Evolutionary conservation across 2,329 filamentous ascomycete species (phyloP).

Genomic region (Botrytis paeoniae): DNA sequence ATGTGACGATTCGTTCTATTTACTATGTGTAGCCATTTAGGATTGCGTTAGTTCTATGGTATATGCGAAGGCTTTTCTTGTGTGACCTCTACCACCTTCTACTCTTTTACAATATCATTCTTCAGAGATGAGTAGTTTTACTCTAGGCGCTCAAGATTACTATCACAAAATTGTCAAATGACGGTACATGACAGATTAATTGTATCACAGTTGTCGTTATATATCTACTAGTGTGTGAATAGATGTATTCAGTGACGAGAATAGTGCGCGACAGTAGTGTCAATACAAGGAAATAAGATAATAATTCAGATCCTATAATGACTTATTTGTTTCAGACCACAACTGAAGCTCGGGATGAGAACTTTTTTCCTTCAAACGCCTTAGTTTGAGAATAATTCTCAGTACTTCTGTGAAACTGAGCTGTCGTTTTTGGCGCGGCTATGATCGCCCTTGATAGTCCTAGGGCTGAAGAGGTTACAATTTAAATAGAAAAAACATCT

Average conservation of each 20-base stretch:
- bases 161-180: not conserved
- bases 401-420: not conserved
- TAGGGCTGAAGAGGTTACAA: no score
- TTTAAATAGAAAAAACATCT: not conserved
- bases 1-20: no score
- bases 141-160: no score
- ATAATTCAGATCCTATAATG: fast-evolving
- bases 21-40: no score
- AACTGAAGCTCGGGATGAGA: not conserved
- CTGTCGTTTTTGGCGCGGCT: not conserved
- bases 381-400: not conserved
- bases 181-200: not conserved
- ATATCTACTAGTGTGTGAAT: not conserved
- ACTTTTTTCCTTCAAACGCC: no score
- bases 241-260: not conserved
- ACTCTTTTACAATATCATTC: no score
- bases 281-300: fast-evolving
- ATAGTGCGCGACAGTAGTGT: not conserved
- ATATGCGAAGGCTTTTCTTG: no score
- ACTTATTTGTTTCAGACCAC: not conserved
- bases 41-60: no score
- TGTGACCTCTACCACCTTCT: no score
- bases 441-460: no score
- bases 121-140: not conserved
- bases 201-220: not conserved